Evolutionary conservation across 140 eudicot species (phyloP).

Genomic region (Oenanthe javanica): DNA sequence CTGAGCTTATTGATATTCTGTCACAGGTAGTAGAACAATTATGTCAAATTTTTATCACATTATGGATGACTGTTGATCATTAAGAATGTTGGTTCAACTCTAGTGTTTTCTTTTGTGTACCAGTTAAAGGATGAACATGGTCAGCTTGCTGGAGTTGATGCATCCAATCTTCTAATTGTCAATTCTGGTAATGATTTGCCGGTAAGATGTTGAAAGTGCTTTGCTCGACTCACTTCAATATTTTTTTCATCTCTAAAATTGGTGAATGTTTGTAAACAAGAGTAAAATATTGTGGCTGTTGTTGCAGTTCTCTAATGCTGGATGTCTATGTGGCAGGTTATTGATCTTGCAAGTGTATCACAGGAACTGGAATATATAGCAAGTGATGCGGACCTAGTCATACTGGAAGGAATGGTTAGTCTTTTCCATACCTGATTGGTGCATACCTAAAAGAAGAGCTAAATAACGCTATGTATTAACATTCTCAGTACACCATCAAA

Average conservation of each 20-base stretch:
- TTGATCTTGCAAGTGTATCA: slow-evolving; percentile 82
- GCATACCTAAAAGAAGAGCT: too few species aligned
- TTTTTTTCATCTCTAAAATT: neutral
- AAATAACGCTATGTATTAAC: neutral
- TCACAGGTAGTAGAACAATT: slow-evolving; percentile 46
- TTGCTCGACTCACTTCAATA: neutral
- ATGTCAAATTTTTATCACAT: neutral
- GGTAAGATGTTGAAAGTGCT: slow-evolving; percentile 45
- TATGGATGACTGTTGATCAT: neutral
- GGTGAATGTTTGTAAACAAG: neutral
- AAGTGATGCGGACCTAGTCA: slow-evolving; percentile 85
- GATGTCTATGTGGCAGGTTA: slow-evolving; percentile 53
- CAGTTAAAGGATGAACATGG: slow-evolving; percentile 95
- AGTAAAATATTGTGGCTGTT: neutral
- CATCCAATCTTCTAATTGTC: slow-evolving; percentile 78
- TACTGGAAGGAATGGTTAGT: slow-evolving; percentile 98
- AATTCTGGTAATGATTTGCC: slow-evolving; percentile 99
- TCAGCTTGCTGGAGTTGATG: slow-evolving; percentile 81
- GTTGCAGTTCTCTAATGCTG: neutral
- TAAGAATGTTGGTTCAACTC: slow-evolving; percentile 6
- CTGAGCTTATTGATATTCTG: slow-evolving; percentile 72
- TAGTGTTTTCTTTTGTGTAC: slow-evolving; percentile 10
- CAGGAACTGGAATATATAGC: slow-evolving; percentile 93
- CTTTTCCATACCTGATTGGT: neutral
- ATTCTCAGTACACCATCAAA: neutral